Evolutionary conservation across 306 rosid genomes (phyloP), one percentile per base, ranked within the genome.

Genomic region (Ziziphus jujuba): DNA sequence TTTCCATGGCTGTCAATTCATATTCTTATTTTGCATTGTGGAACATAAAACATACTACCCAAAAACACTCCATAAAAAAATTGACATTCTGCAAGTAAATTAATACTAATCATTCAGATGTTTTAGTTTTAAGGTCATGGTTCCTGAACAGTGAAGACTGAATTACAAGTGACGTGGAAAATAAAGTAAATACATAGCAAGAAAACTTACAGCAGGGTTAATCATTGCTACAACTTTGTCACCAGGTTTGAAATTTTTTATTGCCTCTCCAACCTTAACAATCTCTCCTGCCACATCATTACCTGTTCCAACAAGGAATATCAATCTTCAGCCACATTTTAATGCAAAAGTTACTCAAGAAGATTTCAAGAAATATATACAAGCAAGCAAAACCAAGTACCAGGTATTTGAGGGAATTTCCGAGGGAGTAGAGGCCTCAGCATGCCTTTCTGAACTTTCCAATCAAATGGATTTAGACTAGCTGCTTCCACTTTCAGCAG

Each of bases 391-490:
- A 28, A 28, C 33, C 33, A 4, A 28, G 4, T 82, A 89, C 96
- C 81, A 3, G 97, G 97, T 69, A 87, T 87, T 49, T 82, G 69
- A 21, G 96, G 96, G 72, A 89, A 89, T 59, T 73, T 83, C 64
- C 70, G 70, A 64, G 97, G 97, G 44, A 91, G 61, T 64, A 91
- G 9, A 43, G 91, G 97, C 74, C 96, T 2, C 59, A 85, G 5
- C 86, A 76, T 67, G 77, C 96, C 87, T 65, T 85, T 91, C 71
- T 89, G 98, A 59, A 89, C 79, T 80, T 91, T 89, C 92, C 92
- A 91, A 77, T 91, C 98, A 77, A 84, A 78, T 21, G 98, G 91
- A 56, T 91, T 91, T 16, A 89, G 66, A 61, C 92, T 85, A 13
- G 85, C 78, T 55, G 92, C 98, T 81, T 91, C 96, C 74, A 87